Conservation (phyloP, 192 early-diverging fungal genomes). For the Coemansia sp. region DNA sequence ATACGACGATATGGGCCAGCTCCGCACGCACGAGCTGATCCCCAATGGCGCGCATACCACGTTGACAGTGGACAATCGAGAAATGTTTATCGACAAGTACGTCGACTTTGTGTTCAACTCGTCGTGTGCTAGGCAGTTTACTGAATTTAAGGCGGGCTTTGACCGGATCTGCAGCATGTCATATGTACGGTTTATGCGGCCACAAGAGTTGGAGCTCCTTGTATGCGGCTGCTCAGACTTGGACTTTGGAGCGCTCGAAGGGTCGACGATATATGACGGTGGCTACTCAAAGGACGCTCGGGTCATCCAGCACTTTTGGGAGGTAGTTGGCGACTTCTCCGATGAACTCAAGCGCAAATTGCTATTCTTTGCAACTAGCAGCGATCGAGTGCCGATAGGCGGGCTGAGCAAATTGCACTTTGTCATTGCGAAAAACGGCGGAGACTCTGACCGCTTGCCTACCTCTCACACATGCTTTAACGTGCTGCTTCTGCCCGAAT, state of each 20-base stretch:
- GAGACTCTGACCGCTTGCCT: conserved; percentile 83
- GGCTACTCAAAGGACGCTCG: conserved; percentile 66
- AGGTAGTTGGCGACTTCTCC: conserved; percentile 76
- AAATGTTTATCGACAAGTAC: conserved; percentile 82
- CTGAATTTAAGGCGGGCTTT: conserved; percentile 83
- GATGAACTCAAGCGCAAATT: conserved; percentile 84
- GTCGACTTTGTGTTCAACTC: conserved; percentile 76
- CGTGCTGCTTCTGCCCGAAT: conserved; percentile 83
- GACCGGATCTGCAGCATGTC: conserved; percentile 54
- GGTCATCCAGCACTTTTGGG: conserved; percentile 84
- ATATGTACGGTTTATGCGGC: conserved; percentile 68
- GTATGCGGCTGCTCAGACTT: conserved; percentile 84
- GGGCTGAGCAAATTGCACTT: conserved; percentile 84
- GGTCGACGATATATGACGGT: conserved; percentile 81
- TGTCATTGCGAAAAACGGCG: conserved; percentile 83
- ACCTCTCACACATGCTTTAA: conserved; percentile 95
- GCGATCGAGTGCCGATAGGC: conserved; percentile 87
- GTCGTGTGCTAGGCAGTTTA: conserved; percentile 68
- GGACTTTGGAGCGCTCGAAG: conserved; percentile 79
- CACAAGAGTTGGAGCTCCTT: conserved; percentile 87
- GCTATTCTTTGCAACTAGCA: conserved; percentile 90
- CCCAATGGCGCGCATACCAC: conserved; percentile 62
- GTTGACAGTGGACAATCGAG: conserved; percentile 71
- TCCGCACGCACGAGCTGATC: conserved; percentile 64
- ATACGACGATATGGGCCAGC: conserved; percentile 64